A percentile compares a stretch with the other conserved stretches of the same genome.
Conservation (phyloP, 2,329 filamentous ascomycete genomes). For the Penicillium nordicum region DNA sequence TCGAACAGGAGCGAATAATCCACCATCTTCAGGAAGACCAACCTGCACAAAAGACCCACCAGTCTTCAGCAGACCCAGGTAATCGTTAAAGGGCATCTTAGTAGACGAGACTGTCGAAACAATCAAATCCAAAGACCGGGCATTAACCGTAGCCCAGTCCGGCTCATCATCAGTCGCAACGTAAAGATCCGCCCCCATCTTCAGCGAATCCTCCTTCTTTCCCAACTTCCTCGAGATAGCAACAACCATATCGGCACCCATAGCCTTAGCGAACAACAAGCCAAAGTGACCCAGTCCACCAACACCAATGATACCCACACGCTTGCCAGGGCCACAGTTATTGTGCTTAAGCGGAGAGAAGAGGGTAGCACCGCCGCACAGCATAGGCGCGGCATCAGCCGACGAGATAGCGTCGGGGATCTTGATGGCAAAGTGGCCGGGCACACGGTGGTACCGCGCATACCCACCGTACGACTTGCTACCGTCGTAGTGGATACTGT, state of each 20-base stretch:
- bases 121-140: conserved; percentile 53
- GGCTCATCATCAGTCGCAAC: conserved; percentile 56
- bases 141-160: conserved; percentile 52
- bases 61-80: conserved; percentile 57
- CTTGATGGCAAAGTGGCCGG: conserved; percentile 58
- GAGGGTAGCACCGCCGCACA: conserved; percentile 74
- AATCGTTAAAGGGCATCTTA: conserved; percentile 62
- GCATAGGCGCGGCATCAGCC: conserved; percentile 63
- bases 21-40: conserved; percentile 60
- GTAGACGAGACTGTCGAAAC: conserved; percentile 55
- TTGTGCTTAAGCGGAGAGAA: conserved; percentile 68
- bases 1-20: conserved; percentile 54
- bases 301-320: conserved; percentile 68
- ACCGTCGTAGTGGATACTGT: conserved; percentile 46
- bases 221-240: conserved; percentile 52
- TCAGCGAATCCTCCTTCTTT: conserved; percentile 53
- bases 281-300: conserved; percentile 74
- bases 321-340: conserved; percentile 66
- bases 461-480: conserved; percentile 66
- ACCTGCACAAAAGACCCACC: conserved; percentile 64
- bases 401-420: conserved; percentile 53
- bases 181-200: conserved; percentile 55
- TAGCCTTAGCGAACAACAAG: conserved; percentile 66
- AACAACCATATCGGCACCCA: conserved; percentile 63
- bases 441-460: conserved; percentile 54